A percentile compares a stretch with the other conserved stretches of the same genome.
Conservation (phyloP, 2,329 filamentous ascomycete species). For the Ophiostoma fasciatum region DNA sequence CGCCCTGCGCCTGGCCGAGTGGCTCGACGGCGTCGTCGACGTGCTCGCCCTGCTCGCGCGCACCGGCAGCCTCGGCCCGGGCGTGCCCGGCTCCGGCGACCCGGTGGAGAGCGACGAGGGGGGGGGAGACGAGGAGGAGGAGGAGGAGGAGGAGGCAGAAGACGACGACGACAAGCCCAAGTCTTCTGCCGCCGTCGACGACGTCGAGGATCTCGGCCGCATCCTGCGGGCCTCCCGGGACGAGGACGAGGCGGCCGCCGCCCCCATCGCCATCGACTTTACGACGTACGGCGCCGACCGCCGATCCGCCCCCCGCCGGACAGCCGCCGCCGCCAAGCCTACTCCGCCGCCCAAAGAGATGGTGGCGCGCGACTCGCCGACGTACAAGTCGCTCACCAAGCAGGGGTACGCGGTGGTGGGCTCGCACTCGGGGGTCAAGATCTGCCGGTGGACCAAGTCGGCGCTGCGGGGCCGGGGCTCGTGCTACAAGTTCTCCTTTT, state of each 20-base stretch:
- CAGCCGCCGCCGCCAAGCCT: too few species aligned
- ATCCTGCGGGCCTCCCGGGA: conserved; percentile 44
- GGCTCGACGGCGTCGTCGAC: conserved; percentile 59
- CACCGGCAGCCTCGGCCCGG: conserved; percentile 46
- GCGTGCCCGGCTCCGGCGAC: conserved; percentile 66
- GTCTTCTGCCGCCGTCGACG: conserved; percentile 39
- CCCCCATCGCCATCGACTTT: conserved; percentile 70
- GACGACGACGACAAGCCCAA: conserved; percentile 22
- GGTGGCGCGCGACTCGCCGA: conserved; percentile 84
- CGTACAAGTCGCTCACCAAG: conserved; percentile 78
- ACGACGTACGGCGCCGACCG: conserved; percentile 45
- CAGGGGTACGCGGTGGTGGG: conserved; percentile 94
- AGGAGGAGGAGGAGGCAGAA: conserved; percentile 65
- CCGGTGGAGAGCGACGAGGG: conserved; percentile 75
- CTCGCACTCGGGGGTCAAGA: conserved; percentile 91
- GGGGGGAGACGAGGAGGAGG: conserved; percentile 42
- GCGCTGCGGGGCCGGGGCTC: conserved; percentile 83
- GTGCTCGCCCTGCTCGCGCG: conserved; percentile 48
- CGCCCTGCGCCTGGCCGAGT: conserved; percentile 53
- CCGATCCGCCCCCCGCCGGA: too few species aligned
- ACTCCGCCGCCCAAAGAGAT: conserved; percentile 66
- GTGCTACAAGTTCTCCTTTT: conserved; percentile 97
- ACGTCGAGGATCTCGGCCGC: conserved; percentile 71
- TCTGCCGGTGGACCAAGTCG: conserved; percentile 97
- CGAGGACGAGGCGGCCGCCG: conserved; percentile 18